Base-by-base conservation (phyloP, 2,329 filamentous ascomycete species). In the Fusarium cicatricum region DNA sequence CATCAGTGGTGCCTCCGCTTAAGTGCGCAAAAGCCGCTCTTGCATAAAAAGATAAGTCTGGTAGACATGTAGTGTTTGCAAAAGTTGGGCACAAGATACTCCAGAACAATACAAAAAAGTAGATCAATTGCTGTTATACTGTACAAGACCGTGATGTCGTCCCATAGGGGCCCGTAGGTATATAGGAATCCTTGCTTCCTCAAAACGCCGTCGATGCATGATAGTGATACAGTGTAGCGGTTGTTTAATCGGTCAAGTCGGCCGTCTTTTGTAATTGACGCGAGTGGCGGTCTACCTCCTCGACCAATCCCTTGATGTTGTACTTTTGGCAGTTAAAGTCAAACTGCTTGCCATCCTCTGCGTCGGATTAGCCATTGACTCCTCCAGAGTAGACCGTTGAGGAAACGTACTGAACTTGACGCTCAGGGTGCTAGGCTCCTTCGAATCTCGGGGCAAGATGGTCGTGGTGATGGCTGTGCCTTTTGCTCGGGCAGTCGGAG, bases 1-100 rank as follows among this genome's bases (percentile, higher is more conserved):
- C 88, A 99, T 99, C 80, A 97, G 92, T 77, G 95, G 95, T 79
- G 95, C 95, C 74, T 91, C 92, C 70, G 84, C 89, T 71, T 94
- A 90, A 81, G 70, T 54, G 62, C 41, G 40, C 41, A 19, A 55
- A n/a, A 58, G 26, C 58, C 48, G 49, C 53, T 48, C 38, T 60
- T 52, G 44, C 40, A 58, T 54, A 56, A 54, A 61, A 60, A 33
- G 45, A 41, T 46, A 50, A 33, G 47, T 55, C 50, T 52, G 48
- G 41, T 50, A 48, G 47, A 48, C 32, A 55, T 53, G 17, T 57
- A 58, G 46, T 51, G 63, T 61, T 55, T 49, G 55, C 28, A 53
- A 65, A 61, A 58, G 26, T 41, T 50, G 47, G 60, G 52, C 46
- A 56, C 45, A 29, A 52, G 29, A 64, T 56, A 57, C 46, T 51